Evolutionary conservation across 352 stramenopile genomes (phyloP), one percentile per base, ranked within the genome.

Genomic region (Phytophthora pseudosyringae): DNA sequence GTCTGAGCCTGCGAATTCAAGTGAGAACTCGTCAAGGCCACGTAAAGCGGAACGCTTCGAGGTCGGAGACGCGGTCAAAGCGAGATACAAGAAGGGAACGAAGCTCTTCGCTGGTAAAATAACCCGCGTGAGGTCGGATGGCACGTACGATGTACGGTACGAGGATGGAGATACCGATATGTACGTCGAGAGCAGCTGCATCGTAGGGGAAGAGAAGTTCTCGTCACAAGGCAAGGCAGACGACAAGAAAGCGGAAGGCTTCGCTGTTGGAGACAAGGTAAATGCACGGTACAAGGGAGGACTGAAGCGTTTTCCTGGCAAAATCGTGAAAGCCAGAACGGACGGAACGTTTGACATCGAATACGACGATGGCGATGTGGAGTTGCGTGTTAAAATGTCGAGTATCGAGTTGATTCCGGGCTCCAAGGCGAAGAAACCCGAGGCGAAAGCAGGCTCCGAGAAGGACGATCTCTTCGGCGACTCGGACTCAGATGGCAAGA

Each of bases 81-180:
- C 74, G 1, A 54, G 64, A 4, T 91, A 83, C 56, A 83, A 83
- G 43, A 72, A 73, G 31, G 72, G 74, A 29, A 38, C 57, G 4
- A 77, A 78, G 28, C 63, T 73, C 1, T 94, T 78, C 39, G 11
- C 46, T 18, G 83, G 81, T 25, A 75, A 75, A 64, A 87, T 95
- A n/a, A 61, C 46, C 3, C 55, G 71, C 5, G 73, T 75, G 3
- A 59, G 75, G 46, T 63, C 46, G 1, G 81, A 95, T 47, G 78
- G 75, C 8, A 93, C 83, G 3, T 94, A 82, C 46, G 86, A 94
- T 46, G 61, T 96, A 49, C 50, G 69, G 13, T 93, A 88, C 40
- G 81, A 90, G 3, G 78, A 92, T 41, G 80, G 77, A 16, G 80
- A 88, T 35, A 60, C 69, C 0, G 80, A 89, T 26, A 76, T 53